Base-by-base conservation (phyloP, 352 stramenopile species). In the Peronosclerospora sorghi region DNA sequence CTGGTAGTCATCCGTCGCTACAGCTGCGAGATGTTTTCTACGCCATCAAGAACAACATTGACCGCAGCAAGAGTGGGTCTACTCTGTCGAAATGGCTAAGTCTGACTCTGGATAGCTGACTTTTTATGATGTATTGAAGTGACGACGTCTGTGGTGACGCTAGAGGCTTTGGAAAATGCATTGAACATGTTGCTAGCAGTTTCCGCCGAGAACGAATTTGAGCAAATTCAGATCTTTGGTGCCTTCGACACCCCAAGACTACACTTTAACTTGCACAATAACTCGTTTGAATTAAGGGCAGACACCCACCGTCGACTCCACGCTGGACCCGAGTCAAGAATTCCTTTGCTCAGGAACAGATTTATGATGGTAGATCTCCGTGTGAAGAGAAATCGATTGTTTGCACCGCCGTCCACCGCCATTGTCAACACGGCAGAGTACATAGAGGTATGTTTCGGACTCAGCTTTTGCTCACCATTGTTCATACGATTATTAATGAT, bases 21-120 rank as follows among this genome's bases (percentile, higher is more conserved):
- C 57, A 81, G 43, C 67, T 92, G 13, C 77, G 88, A 8, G 73
- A 90, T 57, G 74, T 92, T 15, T 54, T 92, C 36, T 90, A 81
- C 55, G 80, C 80, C 14, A 65, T 92, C 55, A 92, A 92, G 67
- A 92, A 92, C 60, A 92, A 74, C 49, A 90, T 92, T 50, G 80
- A 90, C 63, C 76, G 73, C 34, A 88, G 67, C 68, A 92, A 90
- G 45, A 82, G 79, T 92, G 44, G 23, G 79, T 57, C 8, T 24
- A 7, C 15, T 2, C 15, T 1, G 4, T 34, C 27, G n/a, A n/a
- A n/a, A n/a, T n/a, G n/a, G n/a, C n/a, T n/a, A n/a, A n/a, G n/a
- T 42, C 5, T 50, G 19, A 51, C 20, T 10, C 19, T n/a, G 1
- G 17, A 19, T 29, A 45, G 28, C 2, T 3, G 1, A 18, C 5